Conservation (phyloP, 441 rosid species). For the Euphorbia schlechtendalii region DNA sequence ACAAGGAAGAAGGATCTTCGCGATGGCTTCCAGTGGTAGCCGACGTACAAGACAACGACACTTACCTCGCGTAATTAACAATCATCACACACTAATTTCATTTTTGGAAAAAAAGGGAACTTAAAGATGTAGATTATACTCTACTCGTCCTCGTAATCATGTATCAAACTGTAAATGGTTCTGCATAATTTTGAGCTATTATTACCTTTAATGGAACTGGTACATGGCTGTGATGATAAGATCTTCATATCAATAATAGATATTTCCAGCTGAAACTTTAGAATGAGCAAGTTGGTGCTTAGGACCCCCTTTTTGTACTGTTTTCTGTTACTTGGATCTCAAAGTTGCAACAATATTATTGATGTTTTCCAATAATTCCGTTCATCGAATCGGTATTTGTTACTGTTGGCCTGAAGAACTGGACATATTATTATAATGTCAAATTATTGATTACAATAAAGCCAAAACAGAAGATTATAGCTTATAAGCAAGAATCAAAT, state of each 20-base stretch:
- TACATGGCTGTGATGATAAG: background rate
- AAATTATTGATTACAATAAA: background rate
- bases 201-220: background rate
- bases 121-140: background rate
- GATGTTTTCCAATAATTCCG: too few relatives aligned
- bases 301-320: background rate
- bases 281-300: background rate
- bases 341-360: too few relatives aligned
- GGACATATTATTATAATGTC: background rate
- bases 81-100: too few relatives aligned
- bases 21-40: slow-evolving; percentile 45
- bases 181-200: background rate
- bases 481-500: slow-evolving; percentile 1
- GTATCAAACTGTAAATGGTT: background rate
- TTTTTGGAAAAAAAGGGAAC: background rate
- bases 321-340: too few relatives aligned
- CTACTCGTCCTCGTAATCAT: background rate
- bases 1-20: slow-evolving; percentile 37
- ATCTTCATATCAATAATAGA: background rate
- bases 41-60: slow-evolving; percentile 27
- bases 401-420: background rate
- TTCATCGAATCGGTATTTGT: too few relatives aligned
- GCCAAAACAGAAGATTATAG: background rate
- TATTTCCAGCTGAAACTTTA: background rate
- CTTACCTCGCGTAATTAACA: background rate